Base-by-base conservation (phyloP, 2,329 filamentous ascomycete species). In the Arthrobotrys sphaeroides region DNA sequence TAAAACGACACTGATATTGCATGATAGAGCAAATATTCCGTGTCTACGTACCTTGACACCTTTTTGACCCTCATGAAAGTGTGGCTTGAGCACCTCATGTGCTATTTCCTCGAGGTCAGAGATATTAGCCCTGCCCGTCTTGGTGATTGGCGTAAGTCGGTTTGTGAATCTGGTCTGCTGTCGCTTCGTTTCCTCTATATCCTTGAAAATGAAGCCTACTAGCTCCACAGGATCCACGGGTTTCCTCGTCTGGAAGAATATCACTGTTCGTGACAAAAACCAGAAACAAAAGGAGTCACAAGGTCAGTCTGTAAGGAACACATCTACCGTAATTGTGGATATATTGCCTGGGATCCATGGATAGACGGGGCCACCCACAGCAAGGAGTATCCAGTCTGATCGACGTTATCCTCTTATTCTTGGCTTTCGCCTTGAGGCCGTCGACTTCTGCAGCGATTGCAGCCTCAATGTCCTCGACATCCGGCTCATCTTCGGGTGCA, bases 371-470 rank as follows among this genome's bases (percentile, higher is more conserved):
- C 51, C 18, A 55, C 51, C 51, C 51, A 51, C 20, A 79, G 80
- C 86, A 87, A 73, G 84, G 83, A 36, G 84, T 83, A 57, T 86
- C 83, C 42, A 87, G 77, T 78, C 83, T 85, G 65, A 88, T 82
- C 10, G 85, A 84, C n/a, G 84, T 85, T 80, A 90, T 86, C 49
- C 84, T 84, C 77, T 85, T 85, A 73, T 84, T 84, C 79, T 85
- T 87, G 57, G 82, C 81, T 40, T 81, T 81, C 26, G 83, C 80
- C 65, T 87, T 88, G 79, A 93, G 86, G 1, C 84, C 85, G 26
- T 86, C 86, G n/a, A 95, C 82, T 82, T 95, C 92, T 80, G 88
- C 89, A 78, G 88, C 82, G 78, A 95, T 92, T 26, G 89, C 87
- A 3, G 88, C 85, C 80, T 93, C 91, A 78, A 95, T 92, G 78